These are phyloP conservation scores for Penicillium sp. DNA, from an alignment of 2,329 filamentous ascomycete species.

Conservation along the genomic window DNA sequence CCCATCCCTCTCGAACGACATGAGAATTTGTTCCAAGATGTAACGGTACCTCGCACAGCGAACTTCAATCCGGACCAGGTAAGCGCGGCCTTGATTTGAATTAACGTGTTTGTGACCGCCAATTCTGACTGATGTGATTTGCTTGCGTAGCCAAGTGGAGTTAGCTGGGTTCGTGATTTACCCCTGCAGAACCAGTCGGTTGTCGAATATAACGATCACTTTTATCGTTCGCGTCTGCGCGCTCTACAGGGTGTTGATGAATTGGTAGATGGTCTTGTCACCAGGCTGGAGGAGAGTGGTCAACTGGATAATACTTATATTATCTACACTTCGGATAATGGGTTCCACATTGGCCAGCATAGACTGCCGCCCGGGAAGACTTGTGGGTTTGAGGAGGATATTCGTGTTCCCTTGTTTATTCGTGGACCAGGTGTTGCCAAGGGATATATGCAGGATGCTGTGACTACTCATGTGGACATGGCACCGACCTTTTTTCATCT, in stretches of 20 bases:
- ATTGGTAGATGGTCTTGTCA: conserved; percentile 49
- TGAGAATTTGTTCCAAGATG: conserved; percentile 59
- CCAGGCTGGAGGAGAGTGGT: conserved; percentile 40
- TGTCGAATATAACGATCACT: conserved; percentile 54
- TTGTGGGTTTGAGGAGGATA: conserved; percentile 59
- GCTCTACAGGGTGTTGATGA: conserved; percentile 56
- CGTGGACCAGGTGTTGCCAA: conserved; percentile 56
- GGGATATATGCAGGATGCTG: conserved; percentile 44
- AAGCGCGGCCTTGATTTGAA: conserved; percentile 11
- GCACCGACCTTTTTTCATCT: conserved; percentile 58
- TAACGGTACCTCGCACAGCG: conserved; percentile 58
- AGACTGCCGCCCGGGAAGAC: conserved; percentile 58
- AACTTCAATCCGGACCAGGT: conserved; percentile 66
- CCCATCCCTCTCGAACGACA: conserved; percentile 63
- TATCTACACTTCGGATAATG: conserved; percentile 61
- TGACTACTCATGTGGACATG: conserved; percentile 64
- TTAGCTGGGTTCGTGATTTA: conserved; percentile 47
- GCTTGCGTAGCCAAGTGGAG: conserved; percentile 38
- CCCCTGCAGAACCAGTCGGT: conserved; percentile 47
- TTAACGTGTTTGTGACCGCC: not conserved
- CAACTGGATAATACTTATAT: conserved; percentile 58
- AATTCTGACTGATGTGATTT: not conserved
- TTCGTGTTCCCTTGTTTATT: conserved; percentile 59
- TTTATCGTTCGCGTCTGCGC: conserved; percentile 51
- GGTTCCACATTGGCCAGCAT: conserved; percentile 61